These are phyloP conservation scores for Fusarium gaditjirri DNA, from an alignment of 2,329 filamentous ascomycete species.

Conservation along the genomic window DNA sequence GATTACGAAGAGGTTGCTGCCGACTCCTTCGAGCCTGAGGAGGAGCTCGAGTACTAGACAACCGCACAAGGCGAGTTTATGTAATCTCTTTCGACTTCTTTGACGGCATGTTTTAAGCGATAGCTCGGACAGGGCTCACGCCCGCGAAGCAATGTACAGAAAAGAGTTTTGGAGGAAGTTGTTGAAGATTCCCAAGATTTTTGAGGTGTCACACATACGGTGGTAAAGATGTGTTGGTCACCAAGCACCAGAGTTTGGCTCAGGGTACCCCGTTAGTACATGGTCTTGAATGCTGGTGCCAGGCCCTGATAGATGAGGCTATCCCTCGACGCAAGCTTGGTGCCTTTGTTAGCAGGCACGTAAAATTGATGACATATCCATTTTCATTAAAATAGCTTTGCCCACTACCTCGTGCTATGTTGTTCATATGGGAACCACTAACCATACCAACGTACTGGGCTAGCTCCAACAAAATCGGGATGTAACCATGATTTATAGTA, in stretches of 20 bases:
- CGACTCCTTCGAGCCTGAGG: constrained; percentile 74
- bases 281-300: constrained; percentile 42
- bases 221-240: constrained; percentile 40
- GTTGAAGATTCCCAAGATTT: constrained; percentile 46
- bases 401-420: not conserved
- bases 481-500: not conserved
- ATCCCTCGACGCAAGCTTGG: constrained; percentile 36
- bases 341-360: constrained; percentile 43
- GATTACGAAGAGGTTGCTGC: constrained; percentile 87
- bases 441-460: not conserved
- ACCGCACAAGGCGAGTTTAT: constrained; percentile 20
- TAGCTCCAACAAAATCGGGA: not conserved
- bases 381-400: constrained; percentile 9
- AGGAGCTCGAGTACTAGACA: constrained; percentile 80
- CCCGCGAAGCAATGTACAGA: constrained; percentile 32
- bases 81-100: constrained; percentile 39
- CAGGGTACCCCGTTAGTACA: constrained; percentile 41
- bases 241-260: constrained; percentile 38
- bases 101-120: constrained; percentile 32
- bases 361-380: constrained; percentile 49
- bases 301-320: constrained; percentile 47
- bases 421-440: not conserved
- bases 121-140: constrained; percentile 23
- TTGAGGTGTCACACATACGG: constrained; percentile 39
- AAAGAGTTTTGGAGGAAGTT: constrained; percentile 40